A percentile compares a stretch with the other conserved stretches of the same genome.
Evolutionary conservation across 2,329 filamentous ascomycete genomes (phyloP).

Genomic region (Colletotrichum nymphaeae): DNA sequence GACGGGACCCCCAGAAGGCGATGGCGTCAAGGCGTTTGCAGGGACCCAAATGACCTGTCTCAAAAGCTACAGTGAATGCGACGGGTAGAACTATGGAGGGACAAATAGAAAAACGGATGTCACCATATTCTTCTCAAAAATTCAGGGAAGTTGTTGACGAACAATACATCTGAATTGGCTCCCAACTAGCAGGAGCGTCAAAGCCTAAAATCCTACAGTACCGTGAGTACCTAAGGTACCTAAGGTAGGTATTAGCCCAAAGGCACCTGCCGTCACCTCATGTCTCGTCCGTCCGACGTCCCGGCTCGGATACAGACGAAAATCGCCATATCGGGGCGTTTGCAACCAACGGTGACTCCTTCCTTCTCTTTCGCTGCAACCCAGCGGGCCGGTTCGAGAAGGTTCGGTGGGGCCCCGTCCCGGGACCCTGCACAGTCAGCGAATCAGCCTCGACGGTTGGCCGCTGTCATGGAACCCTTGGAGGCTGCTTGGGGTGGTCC

Average conservation of each 20-base stretch:
- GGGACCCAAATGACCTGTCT: background rate
- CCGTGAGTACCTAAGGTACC: too few species aligned
- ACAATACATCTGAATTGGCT: background rate
- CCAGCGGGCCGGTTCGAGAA: conserved; percentile 53
- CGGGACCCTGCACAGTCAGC: conserved; percentile 12
- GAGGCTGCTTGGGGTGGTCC: background rate
- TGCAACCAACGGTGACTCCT: conserved; percentile 45
- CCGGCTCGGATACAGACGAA: background rate
- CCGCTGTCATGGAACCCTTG: conserved; percentile 12
- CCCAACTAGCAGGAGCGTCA: background rate
- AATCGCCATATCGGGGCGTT: conserved; percentile 44
- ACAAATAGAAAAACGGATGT: background rate
- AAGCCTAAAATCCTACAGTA: background rate
- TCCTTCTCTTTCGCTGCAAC: conserved; percentile 19
- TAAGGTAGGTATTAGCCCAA: background rate
- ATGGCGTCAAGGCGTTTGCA: conserved; percentile 20
- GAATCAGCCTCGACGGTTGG: conserved; percentile 7
- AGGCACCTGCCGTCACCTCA: background rate
- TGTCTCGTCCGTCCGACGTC: background rate
- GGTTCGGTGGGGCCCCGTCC: conserved; percentile 53
- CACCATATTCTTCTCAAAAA: background rate
- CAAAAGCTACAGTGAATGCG: background rate
- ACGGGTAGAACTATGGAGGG: background rate
- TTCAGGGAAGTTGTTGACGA: background rate
- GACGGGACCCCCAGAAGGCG: background rate